These are phyloP conservation scores for Stagonosporopsis vannaccii DNA, from an alignment of 2,329 filamentous ascomycete genomes.

Conservation along the genomic window DNA sequence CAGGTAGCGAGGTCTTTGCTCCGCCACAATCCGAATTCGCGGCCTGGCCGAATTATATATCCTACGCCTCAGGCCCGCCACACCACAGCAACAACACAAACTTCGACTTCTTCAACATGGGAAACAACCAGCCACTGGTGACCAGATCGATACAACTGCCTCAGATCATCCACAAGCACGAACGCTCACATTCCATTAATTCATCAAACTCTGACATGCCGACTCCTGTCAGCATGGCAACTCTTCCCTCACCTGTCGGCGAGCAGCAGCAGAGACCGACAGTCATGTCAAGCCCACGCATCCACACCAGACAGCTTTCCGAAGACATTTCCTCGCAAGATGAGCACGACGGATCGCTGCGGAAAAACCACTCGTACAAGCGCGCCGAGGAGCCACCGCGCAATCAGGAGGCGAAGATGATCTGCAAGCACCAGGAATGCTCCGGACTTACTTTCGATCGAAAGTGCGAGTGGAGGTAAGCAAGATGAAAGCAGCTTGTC, in stretches of 20 bases:
- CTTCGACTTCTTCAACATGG: conserved; percentile 35
- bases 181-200: conserved; percentile 41
- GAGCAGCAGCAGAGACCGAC: conserved; percentile 29
- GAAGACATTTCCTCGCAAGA: conserved; percentile 42
- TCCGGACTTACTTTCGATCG: conserved; percentile 74
- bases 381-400: conserved; percentile 61
- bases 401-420: conserved; percentile 76
- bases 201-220: conserved; percentile 45
- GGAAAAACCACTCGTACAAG: conserved; percentile 50
- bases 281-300: conserved; percentile 33
- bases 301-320: conserved; percentile 31
- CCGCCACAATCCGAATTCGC: conserved; percentile 44
- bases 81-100: conserved; percentile 30
- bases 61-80: conserved; percentile 42
- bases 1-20: conserved; percentile 37
- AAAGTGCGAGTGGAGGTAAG: conserved; percentile 95
- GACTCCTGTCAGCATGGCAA: conserved; percentile 45
- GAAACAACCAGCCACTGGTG: conserved; percentile 30
- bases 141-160: conserved; percentile 31
- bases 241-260: conserved; percentile 37
- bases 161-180: conserved; percentile 32
- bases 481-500: conserved; percentile 25
- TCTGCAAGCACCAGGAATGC: conserved; percentile 74
- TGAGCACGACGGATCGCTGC: conserved; percentile 38
- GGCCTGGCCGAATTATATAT: conserved; percentile 38